Base-by-base conservation (phyloP, 2,329 filamentous ascomycete species). In the Paraphoma chrysanthemicola region DNA sequence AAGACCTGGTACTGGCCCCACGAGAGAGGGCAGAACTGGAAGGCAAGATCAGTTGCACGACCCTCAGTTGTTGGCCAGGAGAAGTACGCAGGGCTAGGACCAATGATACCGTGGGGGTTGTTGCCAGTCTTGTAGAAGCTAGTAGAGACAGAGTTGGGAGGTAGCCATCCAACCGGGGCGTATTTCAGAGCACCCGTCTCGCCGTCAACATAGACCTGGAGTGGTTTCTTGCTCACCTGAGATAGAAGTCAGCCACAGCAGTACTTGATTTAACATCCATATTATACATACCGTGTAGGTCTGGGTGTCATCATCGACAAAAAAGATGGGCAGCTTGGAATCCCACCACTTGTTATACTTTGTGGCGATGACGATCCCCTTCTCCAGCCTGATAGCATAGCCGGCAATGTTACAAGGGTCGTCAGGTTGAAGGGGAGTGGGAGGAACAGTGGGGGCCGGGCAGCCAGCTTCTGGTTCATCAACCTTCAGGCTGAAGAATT, bases 271-370 rank as follows among this genome's bases (percentile, higher is more conserved):
- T 6, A 38, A n/a, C 16, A n/a, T 18, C n/a, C 8, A 16, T 18
- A 17, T 11, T 23, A 0, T 23, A 59, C 69, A 49, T 66, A 72
- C 69, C 6, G 68, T 73, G 57, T 72, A 72, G 33, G 66, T 17
- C 47, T 67, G 57, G 44, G 65, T 70, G 52, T 69, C 67, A 23
- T 70, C 66, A 44, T 68, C 66, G 30, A 67, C 70, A 41, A 69
- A 72, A 54, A 74, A 70, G 28, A 66, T 64, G 23, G 67, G 54
- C 14, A 72, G 60, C 51, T 68, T 67, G 12, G 62, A 62, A 30
- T 70, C 62, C 48, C 54, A 71, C 59, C 60, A 69, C 49, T 67
- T 69, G 62, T 69, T 70, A 59, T 71, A 72, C 30, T 68, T 67
- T 16, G 67, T 71, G 10, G 66, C 70, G 55, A 72, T 64, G 16